phyloP scores from a whole-genome alignment of 208 protist genomes.

The Leishmania arabica region DNA sequence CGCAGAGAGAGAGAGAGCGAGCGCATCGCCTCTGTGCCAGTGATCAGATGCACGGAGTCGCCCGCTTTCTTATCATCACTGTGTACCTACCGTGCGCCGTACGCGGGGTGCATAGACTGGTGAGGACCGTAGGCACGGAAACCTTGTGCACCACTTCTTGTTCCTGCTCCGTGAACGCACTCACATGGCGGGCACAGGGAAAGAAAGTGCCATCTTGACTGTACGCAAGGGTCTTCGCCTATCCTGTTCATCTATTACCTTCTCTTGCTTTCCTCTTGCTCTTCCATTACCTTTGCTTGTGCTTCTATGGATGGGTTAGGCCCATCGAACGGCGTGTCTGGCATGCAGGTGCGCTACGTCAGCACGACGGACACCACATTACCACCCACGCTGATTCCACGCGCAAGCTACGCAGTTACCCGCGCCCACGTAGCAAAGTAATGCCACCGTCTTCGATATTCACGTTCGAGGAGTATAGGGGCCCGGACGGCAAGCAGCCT shows the following conservation, averaged over 20 bases:
- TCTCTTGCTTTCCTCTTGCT: background rate
- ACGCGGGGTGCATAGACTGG: too few relatives aligned
- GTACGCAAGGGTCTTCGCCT: background rate
- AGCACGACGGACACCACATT: constrained; percentile 1
- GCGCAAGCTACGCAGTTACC: background rate
- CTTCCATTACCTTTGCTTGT: background rate
- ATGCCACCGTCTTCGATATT: constrained; percentile 43
- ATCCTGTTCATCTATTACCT: background rate
- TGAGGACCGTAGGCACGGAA: background rate
- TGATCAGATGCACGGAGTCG: background rate
- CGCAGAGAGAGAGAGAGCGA: background rate
- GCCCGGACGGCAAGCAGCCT: constrained; percentile 42
- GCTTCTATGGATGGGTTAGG: background rate
- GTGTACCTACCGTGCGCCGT: background rate
- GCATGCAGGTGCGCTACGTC: background rate
- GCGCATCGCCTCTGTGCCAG: background rate
- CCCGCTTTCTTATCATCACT: background rate
- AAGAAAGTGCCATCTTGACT: background rate
- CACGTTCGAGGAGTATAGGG: constrained; percentile 66
- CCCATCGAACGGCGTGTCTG: background rate
- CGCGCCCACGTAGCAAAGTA: too few relatives aligned
- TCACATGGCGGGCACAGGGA: background rate
- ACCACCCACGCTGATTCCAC: background rate
- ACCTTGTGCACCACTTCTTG: background rate
- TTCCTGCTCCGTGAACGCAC: background rate